phyloP scores from a whole-genome alignment of 129 eudicot species.

The Artemisia annua region DNA sequence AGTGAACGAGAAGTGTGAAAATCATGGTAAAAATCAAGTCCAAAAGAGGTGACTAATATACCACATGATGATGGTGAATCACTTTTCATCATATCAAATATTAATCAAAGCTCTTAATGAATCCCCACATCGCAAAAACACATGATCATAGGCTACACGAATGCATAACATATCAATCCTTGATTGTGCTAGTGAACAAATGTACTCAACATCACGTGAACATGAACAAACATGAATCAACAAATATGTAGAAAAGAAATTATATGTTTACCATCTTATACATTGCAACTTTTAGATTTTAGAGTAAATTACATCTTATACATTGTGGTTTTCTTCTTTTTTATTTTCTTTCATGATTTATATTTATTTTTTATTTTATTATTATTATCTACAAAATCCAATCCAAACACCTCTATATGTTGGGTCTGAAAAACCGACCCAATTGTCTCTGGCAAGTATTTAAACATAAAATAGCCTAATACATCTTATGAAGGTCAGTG shows the following conservation, averaged over 20 bases:
- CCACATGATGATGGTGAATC: constrained; percentile 1
- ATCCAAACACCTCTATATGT: no score
- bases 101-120: background rate
- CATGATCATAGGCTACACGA: background rate
- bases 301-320: background rate
- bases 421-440: no score
- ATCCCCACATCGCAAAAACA: background rate
- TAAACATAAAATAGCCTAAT: no score
- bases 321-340: no score
- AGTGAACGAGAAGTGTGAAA: background rate
- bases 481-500: no score
- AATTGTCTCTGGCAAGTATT: no score
- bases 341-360: no score
- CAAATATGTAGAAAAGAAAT: background rate
- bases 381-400: no score
- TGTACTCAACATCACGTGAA: constrained; percentile 11
- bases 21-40: constrained; percentile 11
- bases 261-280: background rate
- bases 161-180: background rate
- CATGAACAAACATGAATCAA: background rate
- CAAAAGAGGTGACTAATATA: constrained; percentile 2
- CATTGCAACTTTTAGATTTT: background rate
- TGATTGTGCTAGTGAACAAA: background rate
- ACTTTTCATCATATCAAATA: background rate
- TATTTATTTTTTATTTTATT: no score